phyloP scores from a whole-genome alignment of 1,284 basidiomycete species.

The Pterulicium gracile region DNA sequence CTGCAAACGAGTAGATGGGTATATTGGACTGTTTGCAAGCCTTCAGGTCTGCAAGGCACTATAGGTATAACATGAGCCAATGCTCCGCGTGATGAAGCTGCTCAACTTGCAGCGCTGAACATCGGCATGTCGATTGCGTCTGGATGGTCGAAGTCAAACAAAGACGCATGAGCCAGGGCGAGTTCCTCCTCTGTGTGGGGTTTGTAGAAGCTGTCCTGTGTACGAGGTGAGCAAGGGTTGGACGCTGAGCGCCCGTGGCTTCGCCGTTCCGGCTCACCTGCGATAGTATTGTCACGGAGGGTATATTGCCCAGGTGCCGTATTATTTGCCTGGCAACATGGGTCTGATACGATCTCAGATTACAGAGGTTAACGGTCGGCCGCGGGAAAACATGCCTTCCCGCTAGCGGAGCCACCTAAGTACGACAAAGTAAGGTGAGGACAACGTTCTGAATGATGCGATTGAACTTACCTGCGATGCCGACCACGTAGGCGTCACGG shows the following conservation, averaged over 20 bases:
- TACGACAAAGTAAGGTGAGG: constrained; percentile 6
- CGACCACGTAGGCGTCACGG: constrained; percentile 82
- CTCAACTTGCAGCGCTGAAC: constrained; percentile 59
- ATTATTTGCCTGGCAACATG: constrained; percentile 88
- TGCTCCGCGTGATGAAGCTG: constrained; percentile 4
- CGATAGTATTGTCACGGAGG: constrained; percentile 82
- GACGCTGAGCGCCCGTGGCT: background rate
- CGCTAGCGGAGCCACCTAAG: constrained; percentile 82
- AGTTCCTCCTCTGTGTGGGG: constrained; percentile 71
- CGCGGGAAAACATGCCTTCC: constrained; percentile 58
- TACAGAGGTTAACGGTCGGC: constrained; percentile 3
- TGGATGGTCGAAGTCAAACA: constrained; percentile 91
- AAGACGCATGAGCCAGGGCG: constrained; percentile 71
- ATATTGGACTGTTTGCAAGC: constrained; percentile 75
- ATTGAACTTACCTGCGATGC: constrained; percentile 69
- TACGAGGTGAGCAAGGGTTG: background rate
- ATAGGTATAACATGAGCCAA: constrained; percentile 4
- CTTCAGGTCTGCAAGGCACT: constrained; percentile 84
- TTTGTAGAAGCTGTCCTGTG: constrained; percentile 91
- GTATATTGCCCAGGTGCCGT: constrained; percentile 70
- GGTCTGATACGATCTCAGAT: constrained; percentile 41
- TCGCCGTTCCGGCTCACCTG: constrained; percentile 37
- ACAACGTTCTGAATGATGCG: constrained; percentile 24
- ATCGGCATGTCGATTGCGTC: constrained; percentile 86
- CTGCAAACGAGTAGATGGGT: constrained; percentile 88